phyloP scores from a whole-genome alignment of 177 flowering plant genomes.

The Tripterygium wilfordii region DNA sequence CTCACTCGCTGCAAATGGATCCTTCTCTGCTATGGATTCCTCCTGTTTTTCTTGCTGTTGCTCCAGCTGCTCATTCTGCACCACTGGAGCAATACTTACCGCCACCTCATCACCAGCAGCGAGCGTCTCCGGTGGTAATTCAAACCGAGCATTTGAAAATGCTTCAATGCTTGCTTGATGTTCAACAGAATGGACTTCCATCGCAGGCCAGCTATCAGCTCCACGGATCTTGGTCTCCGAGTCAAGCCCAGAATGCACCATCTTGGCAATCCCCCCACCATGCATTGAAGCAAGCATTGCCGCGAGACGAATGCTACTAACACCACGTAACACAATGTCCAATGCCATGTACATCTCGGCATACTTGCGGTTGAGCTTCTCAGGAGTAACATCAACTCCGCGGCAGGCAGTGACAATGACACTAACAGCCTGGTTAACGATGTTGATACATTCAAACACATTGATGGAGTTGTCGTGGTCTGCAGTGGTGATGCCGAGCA shows the following conservation, averaged over 20 bases:
- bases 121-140: conserved; percentile 73
- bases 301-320: conserved; percentile 71
- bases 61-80: conserved; percentile 22
- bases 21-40: conserved; percentile 47
- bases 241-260: conserved; percentile 79
- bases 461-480: conserved; percentile 56
- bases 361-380: conserved; percentile 73
- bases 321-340: conserved; percentile 82
- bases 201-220: conserved; percentile 59
- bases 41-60: conserved; percentile 27
- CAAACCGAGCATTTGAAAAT: conserved; percentile 56
- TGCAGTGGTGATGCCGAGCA: conserved; percentile 76
- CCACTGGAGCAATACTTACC: conserved; percentile 33
- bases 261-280: conserved; percentile 82
- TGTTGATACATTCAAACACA: conserved; percentile 82
- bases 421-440: conserved; percentile 87
- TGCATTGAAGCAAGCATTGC: conserved; percentile 84
- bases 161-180: conserved; percentile 54
- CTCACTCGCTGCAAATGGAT: conserved; percentile 97
- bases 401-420: conserved; percentile 94
- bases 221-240: conserved; percentile 82
- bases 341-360: conserved; percentile 92
- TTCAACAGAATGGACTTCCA: conserved; percentile 50
- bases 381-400: conserved; percentile 94
- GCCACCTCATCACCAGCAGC: conserved; percentile 84